Evolutionary conservation across 495 filamentous ascomycete genomes (phyloP), one percentile per base, ranked within the genome.

Genomic region (Thozetella sp.): DNA sequence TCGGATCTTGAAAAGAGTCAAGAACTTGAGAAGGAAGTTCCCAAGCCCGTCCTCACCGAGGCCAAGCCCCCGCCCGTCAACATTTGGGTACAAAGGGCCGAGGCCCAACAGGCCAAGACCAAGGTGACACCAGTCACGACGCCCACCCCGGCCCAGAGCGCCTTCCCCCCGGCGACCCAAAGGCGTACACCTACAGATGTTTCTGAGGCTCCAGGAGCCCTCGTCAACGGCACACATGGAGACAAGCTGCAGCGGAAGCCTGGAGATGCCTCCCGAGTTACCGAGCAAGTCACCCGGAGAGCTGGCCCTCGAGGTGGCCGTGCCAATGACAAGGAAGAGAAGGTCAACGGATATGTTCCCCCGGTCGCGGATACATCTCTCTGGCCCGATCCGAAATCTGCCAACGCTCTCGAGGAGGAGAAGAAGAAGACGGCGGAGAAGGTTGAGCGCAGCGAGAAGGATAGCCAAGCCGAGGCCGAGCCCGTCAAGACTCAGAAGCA

Each of bases 331-430:
- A 82, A 77, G 60, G 80, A 83, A 24, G 78, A 77, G 19, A 79
- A 80, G 59, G 43, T 55, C 27, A 30, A 67, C n/a, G 67, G 60
- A 2, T 59, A 73, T 19, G 52, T 82, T 17, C 78, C 86, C 45
- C 82, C 88, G 15, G 82, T 88, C 2, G 89, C 90, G 34, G 90
- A 84, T 73, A 80, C 89, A 40, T 78, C 83, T 25, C 87, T 86
- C 25, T 99, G 95, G 95, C 95, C 95, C 20, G 97, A 95, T 10
- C 93, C 93, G 1, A 89, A 97, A 56, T 88, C 83, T 48, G 91
- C 90, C 2, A 81, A 90, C 27, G 86, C 87, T 40, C 86, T 89
- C 59, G 88, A 90, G 60, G 88, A 88, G 76, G 91, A 86, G 64
- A 80, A 67, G 37, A 34, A 63, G 27, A 81, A 79, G 57, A 1